These are phyloP conservation scores for Staphylotrichum longicolle DNA, from an alignment of 495 filamentous ascomycete genomes.

Conservation along the genomic window DNA sequence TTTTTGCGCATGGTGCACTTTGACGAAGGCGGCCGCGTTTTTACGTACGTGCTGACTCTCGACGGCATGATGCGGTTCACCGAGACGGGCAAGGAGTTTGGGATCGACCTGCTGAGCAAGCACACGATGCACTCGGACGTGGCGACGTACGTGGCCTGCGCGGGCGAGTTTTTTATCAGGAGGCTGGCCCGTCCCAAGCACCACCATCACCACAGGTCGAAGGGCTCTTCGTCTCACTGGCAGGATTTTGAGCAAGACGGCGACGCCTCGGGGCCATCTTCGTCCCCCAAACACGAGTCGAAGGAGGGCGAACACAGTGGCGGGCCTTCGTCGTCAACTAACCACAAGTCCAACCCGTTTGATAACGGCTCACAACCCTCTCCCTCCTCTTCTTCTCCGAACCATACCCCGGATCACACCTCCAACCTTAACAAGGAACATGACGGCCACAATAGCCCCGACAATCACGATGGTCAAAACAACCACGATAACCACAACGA, in stretches of 20 bases:
- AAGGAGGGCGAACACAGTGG: too few relatives aligned
- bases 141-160: constrained; percentile 82
- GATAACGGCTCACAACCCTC: neutral
- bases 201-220: too few relatives aligned
- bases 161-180: constrained; percentile 89
- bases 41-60: constrained; percentile 88
- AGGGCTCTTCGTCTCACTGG: neutral
- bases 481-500: neutral
- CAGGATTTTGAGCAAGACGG: neutral
- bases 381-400: neutral
- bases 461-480: neutral
- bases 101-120: constrained; percentile 86
- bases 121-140: constrained; percentile 96
- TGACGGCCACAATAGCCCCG: neutral
- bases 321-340: too few relatives aligned
- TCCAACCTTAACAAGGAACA: too few relatives aligned
- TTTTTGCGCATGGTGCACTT: constrained; percentile 86
- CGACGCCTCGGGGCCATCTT: constrained; percentile 22
- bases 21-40: constrained; percentile 79
- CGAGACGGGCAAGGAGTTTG: constrained; percentile 91
- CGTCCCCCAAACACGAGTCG: neutral
- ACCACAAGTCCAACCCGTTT: too few relatives aligned
- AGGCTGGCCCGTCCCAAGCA: constrained; percentile 41
- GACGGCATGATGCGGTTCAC: constrained; percentile 86
- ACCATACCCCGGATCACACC: neutral